Evolutionary conservation across 352 stramenopile genomes (phyloP), one percentile per base, ranked within the genome.

Genomic region (Hyphochytrium catenoides): DNA sequence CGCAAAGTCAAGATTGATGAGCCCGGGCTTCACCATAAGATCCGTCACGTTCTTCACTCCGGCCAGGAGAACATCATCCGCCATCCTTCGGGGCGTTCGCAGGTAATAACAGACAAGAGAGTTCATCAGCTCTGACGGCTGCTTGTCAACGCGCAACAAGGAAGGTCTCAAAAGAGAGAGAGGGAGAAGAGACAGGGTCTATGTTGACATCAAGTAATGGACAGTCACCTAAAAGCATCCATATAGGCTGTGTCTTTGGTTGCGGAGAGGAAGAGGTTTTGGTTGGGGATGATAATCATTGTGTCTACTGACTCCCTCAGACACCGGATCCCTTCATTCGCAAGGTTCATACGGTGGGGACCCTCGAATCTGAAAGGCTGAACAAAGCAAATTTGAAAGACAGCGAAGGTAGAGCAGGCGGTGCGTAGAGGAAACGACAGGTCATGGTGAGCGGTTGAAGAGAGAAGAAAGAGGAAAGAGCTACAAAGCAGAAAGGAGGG

Each of bases 231-330:
- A 50, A 83, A 83, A 18, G 68, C 68, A 39, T 83, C 68, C 63
- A 83, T 79, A 41, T 79, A 57, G 23, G 65, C 82, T 15, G 73
- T 88, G 31, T 62, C 57, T 28, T 77, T 66, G 34, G 59, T 79
- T 20, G 68, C 79, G 56, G 87, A 78, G 45, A 74, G 77, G 51
- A 83, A 83, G 31, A 83, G 35, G 52, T 83, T 83, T 46, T 83
- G 68, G 55, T 83, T 83, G 26, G 68, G 68, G 35, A 83, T 83
- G 21, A 77, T 61, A 29, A 83, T 72, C 63, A 83, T 78, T 27
- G 65, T 83, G 46, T 83, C 68, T 11, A 79, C 68, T 41, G 63
- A 78, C 32, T 83, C 62, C 35, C 71, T 74, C 36, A 83, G 49
- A 35, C 84, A 52, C 26, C 54, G 45, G 14, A 83, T 62, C 1